These are phyloP conservation scores for Petunia axillaris DNA, from an alignment of 257 asterid species.

Conservation along the genomic window DNA sequence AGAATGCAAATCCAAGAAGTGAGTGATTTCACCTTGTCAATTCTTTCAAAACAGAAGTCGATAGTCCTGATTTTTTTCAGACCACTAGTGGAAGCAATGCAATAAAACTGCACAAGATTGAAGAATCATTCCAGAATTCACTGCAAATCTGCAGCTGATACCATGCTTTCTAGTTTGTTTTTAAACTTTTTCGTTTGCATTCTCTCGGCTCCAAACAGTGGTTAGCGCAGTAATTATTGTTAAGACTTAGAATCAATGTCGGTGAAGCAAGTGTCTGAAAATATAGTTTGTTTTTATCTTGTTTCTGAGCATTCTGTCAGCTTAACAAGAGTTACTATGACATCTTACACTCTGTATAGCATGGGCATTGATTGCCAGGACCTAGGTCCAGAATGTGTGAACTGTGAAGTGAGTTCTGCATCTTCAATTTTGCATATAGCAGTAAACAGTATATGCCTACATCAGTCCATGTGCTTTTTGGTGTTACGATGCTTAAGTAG, in stretches of 20 bases:
- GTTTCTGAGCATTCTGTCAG: not conserved
- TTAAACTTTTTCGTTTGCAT: not conserved
- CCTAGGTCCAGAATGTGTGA: not conserved
- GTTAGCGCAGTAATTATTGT: too few relatives aligned
- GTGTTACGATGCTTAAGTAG: not conserved
- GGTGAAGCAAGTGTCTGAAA: too few relatives aligned
- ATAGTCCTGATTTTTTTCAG: slow-evolving; percentile 13
- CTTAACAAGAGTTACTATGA: not conserved
- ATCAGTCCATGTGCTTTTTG: not conserved
- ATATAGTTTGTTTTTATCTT: not conserved
- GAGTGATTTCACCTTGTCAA: not conserved
- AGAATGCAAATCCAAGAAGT: not conserved
- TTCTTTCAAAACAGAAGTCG: not conserved
- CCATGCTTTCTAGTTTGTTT: not conserved
- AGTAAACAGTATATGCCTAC: not conserved
- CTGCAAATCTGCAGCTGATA: not conserved
- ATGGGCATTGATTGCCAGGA: not conserved
- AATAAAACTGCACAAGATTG: not conserved
- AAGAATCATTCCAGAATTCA: not conserved
- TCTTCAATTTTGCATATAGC: not conserved
- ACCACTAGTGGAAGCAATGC: not conserved
- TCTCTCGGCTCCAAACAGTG: not conserved
- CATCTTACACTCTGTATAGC: not conserved
- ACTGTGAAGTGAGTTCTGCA: not conserved
- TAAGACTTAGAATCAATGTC: too few relatives aligned